Percentiles rank a stretch among this genome's conserved stretches.
Conservation (phyloP, 2,329 filamentous ascomycete species). For the Monilinia aucupariae region DNA sequence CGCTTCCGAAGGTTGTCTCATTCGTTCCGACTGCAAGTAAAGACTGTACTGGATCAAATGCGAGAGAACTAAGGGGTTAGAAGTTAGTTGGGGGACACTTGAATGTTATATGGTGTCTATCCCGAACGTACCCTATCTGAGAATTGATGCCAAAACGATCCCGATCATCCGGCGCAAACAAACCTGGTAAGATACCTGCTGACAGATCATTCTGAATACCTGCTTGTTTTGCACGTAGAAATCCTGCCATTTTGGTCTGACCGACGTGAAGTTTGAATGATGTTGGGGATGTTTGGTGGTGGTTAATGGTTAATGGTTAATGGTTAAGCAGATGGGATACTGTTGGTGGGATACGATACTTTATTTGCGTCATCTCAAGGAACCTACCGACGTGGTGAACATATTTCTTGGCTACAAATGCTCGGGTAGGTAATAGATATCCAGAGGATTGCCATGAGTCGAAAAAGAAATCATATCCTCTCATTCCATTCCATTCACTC, state of each 20-base stretch:
- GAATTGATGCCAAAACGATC: constrained; percentile 78
- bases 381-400: constrained; percentile 3
- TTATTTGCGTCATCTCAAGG: constrained; percentile 12
- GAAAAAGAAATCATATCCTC: not conserved
- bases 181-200: constrained; percentile 67
- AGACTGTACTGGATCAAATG: constrained; percentile 91
- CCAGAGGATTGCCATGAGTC: not conserved
- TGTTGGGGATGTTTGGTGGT: constrained; percentile 11
- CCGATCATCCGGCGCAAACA: constrained; percentile 80
- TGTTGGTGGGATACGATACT: not conserved
- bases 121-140: constrained; percentile 53
- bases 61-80: constrained; percentile 56
- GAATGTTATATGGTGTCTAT: not conserved
- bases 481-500: no score
- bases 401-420: constrained; percentile 3
- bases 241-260: constrained; percentile 63
- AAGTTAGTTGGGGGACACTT: constrained; percentile 14
- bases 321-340: not conserved
- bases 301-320: no score
- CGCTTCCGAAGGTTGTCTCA: constrained; percentile 77
- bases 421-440: no score
- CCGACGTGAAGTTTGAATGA: not conserved
- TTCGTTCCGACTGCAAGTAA: constrained; percentile 87
- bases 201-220: constrained; percentile 91
- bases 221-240: constrained; percentile 86